Base-by-base conservation (phyloP, 345 rosid species). In the Combretum micranthum region DNA sequence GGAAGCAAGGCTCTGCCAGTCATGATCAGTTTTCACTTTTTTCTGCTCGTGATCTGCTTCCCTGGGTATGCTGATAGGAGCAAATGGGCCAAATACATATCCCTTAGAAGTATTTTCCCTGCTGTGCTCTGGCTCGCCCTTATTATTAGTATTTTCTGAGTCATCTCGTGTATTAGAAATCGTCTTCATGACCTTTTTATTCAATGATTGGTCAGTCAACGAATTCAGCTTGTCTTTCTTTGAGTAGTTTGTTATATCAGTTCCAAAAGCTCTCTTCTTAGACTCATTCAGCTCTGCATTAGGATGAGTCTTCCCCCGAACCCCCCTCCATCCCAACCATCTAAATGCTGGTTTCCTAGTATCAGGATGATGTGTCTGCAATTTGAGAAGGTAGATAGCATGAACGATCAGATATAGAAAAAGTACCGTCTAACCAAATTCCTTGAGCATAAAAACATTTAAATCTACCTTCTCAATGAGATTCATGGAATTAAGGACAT, bases 341-440 rank as follows among this genome's bases (percentile, higher is more conserved):
- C 78, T 83, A 61, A 71, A 86, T 42, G 87, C 94, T 10, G 89
- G 72, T 62, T 66, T 83, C 72, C 75, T 81, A 58, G 66, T 86
- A 57, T 69, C 78, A 13, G 87, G 78, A 60, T 75, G 77, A 57
- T 72, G 85, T 56, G 79, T 81, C 94, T 86, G 75, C 63, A 69
- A 16, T 51, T 46, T 56, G 21, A 52, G 50, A 18, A 21, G 70
- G 37, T 14, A 52, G 49, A 57, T 53, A 32, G 39, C 9, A 32
- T 7, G 9, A 32, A 32, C 9, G 39, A 32, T 32, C 39, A 32
- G 39, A 7, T 32, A 32, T 32, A 7, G 39, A 11, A 32, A 32
- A 32, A 32, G 10, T 32, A 32, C 9, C 9, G 39, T 32, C 39
- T 32, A 25, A 25, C 26, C 5, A 32, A 32, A 11, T 32, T 32